Evolutionary conservation across 441 rosid genomes (phyloP).

Genomic region (Isatis lusitanica): DNA sequence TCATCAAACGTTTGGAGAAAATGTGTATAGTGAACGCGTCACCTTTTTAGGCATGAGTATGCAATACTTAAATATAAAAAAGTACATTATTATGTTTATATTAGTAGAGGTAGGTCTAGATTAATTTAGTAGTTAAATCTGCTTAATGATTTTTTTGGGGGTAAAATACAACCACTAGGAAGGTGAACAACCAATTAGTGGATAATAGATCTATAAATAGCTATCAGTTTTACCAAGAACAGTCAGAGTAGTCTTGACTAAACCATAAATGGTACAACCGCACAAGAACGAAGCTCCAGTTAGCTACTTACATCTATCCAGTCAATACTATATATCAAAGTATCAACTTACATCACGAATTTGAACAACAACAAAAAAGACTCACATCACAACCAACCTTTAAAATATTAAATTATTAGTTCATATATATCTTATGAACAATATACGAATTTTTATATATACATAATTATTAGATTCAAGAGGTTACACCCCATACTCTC

Average conservation of each 20-base stretch:
- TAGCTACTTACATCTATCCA: slow-evolving; percentile 4
- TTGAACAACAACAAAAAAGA: neutral
- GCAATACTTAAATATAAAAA: neutral
- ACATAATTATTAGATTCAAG: slow-evolving; percentile 6
- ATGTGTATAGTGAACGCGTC: neutral
- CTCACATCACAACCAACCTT: neutral
- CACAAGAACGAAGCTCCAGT: slow-evolving; percentile 17
- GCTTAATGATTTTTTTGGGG: neutral
- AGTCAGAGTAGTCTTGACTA: slow-evolving; percentile 33
- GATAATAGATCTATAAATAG: slow-evolving; percentile 12
- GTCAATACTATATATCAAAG: neutral
- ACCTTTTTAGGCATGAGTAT: neutral
- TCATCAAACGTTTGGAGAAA: neutral
- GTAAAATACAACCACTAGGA: slow-evolving; percentile 22
- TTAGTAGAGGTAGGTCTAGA: slow-evolving; percentile 12
- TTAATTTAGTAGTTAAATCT: slow-evolving; percentile 18
- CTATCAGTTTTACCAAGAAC: slow-evolving; percentile 21
- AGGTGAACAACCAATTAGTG: slow-evolving; percentile 24
- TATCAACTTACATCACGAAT: neutral
- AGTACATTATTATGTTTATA: neutral
- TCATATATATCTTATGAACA: no score
- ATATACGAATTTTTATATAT: neutral
- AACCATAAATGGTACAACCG: slow-evolving; percentile 29
- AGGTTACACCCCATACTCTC: neutral
- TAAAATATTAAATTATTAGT: neutral